Conservation (phyloP, 73 alveolate species). For the Diophrys sp. region DNA sequence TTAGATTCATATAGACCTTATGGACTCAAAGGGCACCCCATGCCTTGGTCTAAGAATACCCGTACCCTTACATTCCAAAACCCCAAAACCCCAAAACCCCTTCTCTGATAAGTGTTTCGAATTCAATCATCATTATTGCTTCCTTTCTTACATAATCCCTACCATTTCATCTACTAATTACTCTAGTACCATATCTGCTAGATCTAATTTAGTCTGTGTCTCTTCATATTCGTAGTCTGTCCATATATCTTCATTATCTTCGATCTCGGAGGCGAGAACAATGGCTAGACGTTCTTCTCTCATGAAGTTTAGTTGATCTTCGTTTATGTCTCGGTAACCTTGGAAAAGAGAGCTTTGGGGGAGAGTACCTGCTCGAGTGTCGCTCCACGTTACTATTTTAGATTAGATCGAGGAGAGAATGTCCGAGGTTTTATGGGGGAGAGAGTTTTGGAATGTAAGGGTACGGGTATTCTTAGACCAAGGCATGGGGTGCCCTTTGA, state of each 20-base stretch:
- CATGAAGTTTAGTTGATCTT: constrained; percentile 38
- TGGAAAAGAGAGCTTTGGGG: constrained; percentile 25
- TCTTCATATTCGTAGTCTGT: constrained; percentile 71
- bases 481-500: constrained; percentile 84
- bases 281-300: constrained; percentile 58
- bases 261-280: constrained; percentile 55
- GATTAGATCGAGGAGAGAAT: constrained; percentile 10
- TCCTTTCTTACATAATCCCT: background rate
- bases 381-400: constrained; percentile 36
- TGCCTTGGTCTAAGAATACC: constrained; percentile 76
- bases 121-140: too few species aligned
- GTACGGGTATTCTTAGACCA: constrained; percentile 65
- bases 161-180: background rate
- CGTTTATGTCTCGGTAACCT: constrained; percentile 33
- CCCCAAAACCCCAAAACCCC: constrained; percentile 26
- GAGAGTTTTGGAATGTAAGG: constrained; percentile 47
- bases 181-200: constrained; percentile 41
- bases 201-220: constrained; percentile 59
- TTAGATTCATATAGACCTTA: constrained; percentile 81
- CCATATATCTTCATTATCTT: constrained; percentile 65
- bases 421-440: constrained; percentile 9
- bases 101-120: too few species aligned
- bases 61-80: constrained; percentile 47
- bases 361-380: constrained; percentile 51
- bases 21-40: constrained; percentile 82